A percentile compares a stretch with the other conserved stretches of the same genome.
Evolutionary conservation across 2,329 filamentous ascomycete species (phyloP).

Genomic region (Ramularia endophylla): DNA sequence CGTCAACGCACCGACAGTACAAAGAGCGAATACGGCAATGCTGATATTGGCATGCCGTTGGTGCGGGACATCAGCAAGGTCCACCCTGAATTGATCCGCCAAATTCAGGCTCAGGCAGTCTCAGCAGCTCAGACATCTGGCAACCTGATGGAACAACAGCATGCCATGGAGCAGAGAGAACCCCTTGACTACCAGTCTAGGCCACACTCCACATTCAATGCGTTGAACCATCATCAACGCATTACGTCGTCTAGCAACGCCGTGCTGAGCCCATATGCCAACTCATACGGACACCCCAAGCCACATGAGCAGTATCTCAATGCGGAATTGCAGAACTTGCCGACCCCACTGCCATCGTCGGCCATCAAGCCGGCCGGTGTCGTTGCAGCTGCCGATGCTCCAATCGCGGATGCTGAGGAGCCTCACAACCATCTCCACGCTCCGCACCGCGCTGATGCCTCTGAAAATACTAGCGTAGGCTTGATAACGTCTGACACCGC

Average conservation of each 20-base stretch:
- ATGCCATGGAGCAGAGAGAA: no score
- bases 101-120: no score
- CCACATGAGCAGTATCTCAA: not conserved
- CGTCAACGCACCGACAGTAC: not conserved
- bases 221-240: slow-evolving; percentile 1
- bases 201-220: no score
- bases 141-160: no score
- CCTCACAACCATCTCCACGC: no score
- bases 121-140: no score
- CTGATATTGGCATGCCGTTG: not conserved
- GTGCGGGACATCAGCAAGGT: slow-evolving; percentile 2
- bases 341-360: slow-evolving; percentile 1
- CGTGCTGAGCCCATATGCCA: not conserved
- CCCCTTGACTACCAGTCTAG: no score
- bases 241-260: not conserved
- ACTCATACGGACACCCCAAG: not conserved
- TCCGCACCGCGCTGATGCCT: no score
- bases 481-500: no score
- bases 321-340: not conserved
- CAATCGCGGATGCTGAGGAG: no score
- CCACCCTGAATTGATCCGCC: slow-evolving; percentile 5
- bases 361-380: not conserved
- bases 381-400: no score
- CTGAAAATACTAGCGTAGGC: no score
- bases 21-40: not conserved